Conservation (phyloP, 2,329 filamentous ascomycete genomes). For the Botryotinia convoluta region DNA sequence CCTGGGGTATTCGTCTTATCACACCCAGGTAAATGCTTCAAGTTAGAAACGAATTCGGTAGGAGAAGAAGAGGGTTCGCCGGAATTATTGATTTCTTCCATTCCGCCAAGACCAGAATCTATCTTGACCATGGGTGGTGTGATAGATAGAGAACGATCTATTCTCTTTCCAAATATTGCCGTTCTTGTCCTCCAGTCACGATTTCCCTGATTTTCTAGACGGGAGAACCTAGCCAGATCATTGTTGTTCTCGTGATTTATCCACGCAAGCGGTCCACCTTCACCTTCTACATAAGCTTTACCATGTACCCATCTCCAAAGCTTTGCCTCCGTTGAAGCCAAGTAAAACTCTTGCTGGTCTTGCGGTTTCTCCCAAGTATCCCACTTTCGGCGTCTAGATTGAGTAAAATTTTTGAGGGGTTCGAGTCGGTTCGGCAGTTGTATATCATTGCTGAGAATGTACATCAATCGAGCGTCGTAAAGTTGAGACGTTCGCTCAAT, state of each 20-base stretch:
- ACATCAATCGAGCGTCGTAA: not conserved
- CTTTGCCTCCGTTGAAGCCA: not conserved
- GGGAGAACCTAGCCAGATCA: not conserved
- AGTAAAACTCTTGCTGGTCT: not conserved
- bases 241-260: not conserved
- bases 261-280: conserved; percentile 1
- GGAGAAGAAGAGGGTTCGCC: not conserved
- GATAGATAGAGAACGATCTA: not conserved
- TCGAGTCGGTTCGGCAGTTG: not conserved
- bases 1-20: not conserved
- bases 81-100: not conserved
- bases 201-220: not conserved
- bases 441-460: not conserved
- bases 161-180: not conserved
- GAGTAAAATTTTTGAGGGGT: not conserved
- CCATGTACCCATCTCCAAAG: not conserved
- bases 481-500: conserved; percentile 1
- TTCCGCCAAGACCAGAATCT: not conserved
- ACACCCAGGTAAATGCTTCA: not conserved
- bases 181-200: too few species aligned
- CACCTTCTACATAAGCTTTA: not conserved
- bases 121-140: not conserved
- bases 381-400: not conserved
- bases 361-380: not conserved
- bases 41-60: not conserved